Evolutionary conservation across 2,329 filamentous ascomycete genomes (phyloP), one percentile per base, ranked within the genome.

Genomic region (Colletotrichum limetticola): DNA sequence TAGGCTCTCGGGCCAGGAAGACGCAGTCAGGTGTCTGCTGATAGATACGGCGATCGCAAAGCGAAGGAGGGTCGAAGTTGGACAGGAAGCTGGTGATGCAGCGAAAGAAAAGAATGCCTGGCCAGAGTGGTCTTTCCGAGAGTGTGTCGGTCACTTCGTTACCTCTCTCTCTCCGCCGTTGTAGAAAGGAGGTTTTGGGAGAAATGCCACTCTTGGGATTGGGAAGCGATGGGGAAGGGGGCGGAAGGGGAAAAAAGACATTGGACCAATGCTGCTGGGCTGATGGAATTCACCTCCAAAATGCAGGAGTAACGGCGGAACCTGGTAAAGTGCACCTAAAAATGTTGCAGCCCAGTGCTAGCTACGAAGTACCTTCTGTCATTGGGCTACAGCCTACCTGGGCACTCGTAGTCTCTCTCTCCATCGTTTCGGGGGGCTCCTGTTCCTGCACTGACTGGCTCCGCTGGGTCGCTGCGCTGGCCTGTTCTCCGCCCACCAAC

Each of bases 391-490:
- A 12, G 16, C 19, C 19, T 22, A 49, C 60, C 30, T n/a, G 26
- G 61, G 32, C 37, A 42, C 37, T 42, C 37, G 37, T 42, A 42
- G 37, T 53, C 52, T 57, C 32, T 42, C 52, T 57, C 62, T 24
- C 24, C 30, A 46, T 68, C 57, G 68, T 71, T 74, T 74, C 52
- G 71, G 57, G 57, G 14, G 68, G 62, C 52, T 61, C 68, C 63
- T 66, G 68, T 63, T 72, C 68, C 68, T 71, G 68, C 68, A 71
- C 71, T 72, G 71, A 62, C 68, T 67, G 61, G 70, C 70, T 61
- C 59, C 19, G 55, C 56, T 19, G 52, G 68, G 71, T 67, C 52
- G 62, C 63, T 66, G 46, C 60, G 66, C 52, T 60, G 42, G 61
- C 58, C 62, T 74, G 68, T 70, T 72, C 70, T 65, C 66, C 70